phyloP scores from a whole-genome alignment of 768 basidiomycete genomes.

The Boletus pseudo-olivaceus region DNA sequence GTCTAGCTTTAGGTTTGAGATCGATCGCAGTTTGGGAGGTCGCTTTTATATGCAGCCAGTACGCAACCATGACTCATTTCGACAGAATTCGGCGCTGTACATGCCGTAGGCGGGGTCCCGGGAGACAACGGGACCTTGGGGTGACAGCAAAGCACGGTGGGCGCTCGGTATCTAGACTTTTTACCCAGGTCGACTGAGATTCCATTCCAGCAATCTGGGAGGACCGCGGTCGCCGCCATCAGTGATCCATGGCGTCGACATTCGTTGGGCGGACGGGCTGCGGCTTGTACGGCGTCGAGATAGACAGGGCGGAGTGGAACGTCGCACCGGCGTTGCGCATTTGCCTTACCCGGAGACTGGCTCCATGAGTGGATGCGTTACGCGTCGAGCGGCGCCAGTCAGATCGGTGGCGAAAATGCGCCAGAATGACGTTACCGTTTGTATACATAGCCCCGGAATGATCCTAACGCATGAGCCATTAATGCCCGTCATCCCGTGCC shows the following conservation, averaged over 20 bases:
- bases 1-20: background rate
- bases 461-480: background rate
- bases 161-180: conserved; percentile 7
- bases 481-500: background rate
- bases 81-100: background rate
- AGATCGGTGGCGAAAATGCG: background rate
- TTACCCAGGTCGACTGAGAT: background rate
- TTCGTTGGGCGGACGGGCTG: background rate
- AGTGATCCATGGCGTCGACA: background rate
- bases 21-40: background rate
- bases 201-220: background rate
- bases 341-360: background rate
- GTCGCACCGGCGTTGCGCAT: background rate
- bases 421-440: background rate
- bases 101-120: background rate
- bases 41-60: conserved; percentile 11
- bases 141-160: background rate
- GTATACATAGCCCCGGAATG: background rate
- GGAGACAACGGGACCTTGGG: background rate
- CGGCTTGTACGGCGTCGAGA: background rate
- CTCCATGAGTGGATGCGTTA: background rate
- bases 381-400: background rate
- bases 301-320: background rate
- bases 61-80: background rate
- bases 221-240: background rate